A percentile compares a stretch with the other conserved stretches of the same genome.
phyloP scores from a whole-genome alignment of 805 yeast genomes.

The Tetrapisispora iriomotensis region DNA sequence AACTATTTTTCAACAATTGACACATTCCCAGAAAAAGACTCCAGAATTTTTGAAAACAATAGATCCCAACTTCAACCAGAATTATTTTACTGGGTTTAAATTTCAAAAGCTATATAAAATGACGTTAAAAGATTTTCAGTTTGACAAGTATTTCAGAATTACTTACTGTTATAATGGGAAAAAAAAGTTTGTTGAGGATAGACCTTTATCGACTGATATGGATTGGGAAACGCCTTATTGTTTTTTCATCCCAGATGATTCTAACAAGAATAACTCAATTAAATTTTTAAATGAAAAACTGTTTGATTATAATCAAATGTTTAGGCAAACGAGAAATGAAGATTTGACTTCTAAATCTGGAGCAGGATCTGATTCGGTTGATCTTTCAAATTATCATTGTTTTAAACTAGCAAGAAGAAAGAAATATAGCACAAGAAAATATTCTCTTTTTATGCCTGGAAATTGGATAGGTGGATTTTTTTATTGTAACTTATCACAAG shows the following conservation, averaged over 20 bases:
- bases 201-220: conserved; percentile 32
- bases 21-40: conserved; percentile 19
- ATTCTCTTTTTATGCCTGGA: conserved; percentile 43
- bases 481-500: conserved; percentile 34
- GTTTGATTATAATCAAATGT: background rate
- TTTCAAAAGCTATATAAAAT: conserved; percentile 38
- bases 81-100: conserved; percentile 39
- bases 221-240: conserved; percentile 44
- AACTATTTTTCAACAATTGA: conserved; percentile 9
- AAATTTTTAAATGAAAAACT: background rate
- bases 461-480: conserved; percentile 59
- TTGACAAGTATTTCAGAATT: conserved; percentile 36
- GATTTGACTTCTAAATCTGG: background rate
- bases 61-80: background rate
- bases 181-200: conserved; percentile 34
- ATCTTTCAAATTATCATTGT: conserved; percentile 31
- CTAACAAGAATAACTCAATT: background rate
- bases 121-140: conserved; percentile 31
- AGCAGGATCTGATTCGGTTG: background rate
- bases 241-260: conserved; percentile 13
- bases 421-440: conserved; percentile 38
- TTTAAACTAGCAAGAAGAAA: conserved; percentile 52
- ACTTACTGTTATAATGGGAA: conserved; percentile 45
- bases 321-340: background rate
- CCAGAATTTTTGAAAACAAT: conserved; percentile 5